These are phyloP conservation scores for Tetradesmus lagerheimii DNA, from an alignment of 139 green algal genomes.

Conservation along the genomic window DNA sequence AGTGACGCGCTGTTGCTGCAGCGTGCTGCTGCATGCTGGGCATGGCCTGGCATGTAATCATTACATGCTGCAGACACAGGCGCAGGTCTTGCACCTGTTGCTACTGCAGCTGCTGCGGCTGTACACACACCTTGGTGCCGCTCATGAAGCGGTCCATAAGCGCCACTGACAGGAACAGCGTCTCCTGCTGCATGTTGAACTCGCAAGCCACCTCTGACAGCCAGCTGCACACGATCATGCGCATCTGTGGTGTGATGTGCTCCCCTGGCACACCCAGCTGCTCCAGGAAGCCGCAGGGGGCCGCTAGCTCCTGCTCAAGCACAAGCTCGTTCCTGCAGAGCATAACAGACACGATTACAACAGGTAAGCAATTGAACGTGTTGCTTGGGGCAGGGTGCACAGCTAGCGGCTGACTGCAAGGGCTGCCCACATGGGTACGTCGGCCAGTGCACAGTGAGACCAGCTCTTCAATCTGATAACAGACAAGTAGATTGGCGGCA, in stretches of 20 bases:
- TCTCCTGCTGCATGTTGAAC: constrained; percentile 72
- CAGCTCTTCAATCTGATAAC: too few species aligned
- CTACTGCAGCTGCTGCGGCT: background rate
- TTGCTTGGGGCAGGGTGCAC: background rate
- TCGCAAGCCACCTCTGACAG: constrained; percentile 69
- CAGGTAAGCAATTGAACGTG: background rate
- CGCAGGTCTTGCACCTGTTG: background rate
- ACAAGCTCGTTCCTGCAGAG: background rate
- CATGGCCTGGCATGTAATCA: background rate
- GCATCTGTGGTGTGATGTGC: constrained; percentile 65
- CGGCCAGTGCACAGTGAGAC: too few species aligned
- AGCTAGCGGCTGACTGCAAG: background rate
- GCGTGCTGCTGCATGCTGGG: background rate
- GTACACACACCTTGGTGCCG: constrained; percentile 1
- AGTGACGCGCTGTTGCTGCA: background rate
- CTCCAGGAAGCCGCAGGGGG: constrained; percentile 11
- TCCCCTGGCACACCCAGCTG: background rate
- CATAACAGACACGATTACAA: background rate
- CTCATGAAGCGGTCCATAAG: constrained; percentile 73
- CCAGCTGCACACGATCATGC: constrained; percentile 61
- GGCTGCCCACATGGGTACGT: background rate
- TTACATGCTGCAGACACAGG: background rate
- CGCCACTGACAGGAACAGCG: constrained; percentile 61
- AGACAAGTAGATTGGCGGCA: too few species aligned
- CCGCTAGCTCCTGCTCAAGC: background rate